A percentile compares a stretch with the other conserved stretches of the same genome.
Evolutionary conservation across 495 filamentous ascomycete genomes (phyloP).

Genomic region (Neurospora sp.): DNA sequence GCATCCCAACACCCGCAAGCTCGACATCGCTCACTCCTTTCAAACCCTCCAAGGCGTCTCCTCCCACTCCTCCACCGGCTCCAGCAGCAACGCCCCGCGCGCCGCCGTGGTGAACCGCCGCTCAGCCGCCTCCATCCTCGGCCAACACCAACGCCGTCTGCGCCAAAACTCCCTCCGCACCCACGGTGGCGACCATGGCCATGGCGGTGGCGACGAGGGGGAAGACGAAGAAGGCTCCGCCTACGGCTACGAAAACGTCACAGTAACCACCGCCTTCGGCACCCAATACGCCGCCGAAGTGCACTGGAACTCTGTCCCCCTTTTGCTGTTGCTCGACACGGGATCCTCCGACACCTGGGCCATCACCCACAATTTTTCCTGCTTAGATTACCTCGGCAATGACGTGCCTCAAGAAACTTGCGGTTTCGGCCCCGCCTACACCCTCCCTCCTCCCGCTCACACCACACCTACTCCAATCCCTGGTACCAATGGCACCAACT

Average conservation of each 20-base stretch:
- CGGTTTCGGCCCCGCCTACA: constrained; percentile 16
- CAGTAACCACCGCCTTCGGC: constrained; percentile 25
- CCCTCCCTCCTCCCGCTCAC: background rate
- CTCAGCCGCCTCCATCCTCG: constrained; percentile 22
- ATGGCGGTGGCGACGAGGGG: background rate
- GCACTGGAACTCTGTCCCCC: constrained; percentile 16
- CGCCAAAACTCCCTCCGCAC: background rate
- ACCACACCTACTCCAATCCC: background rate
- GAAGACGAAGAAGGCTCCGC: background rate
- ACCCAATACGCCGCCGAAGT: constrained; percentile 28
- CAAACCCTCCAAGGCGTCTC: background rate
- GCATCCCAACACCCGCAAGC: background rate
- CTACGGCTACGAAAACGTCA: constrained; percentile 29
- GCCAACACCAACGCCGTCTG: constrained; percentile 20
- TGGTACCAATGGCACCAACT: background rate
- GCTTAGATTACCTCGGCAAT: constrained; percentile 16
- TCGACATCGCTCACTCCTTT: background rate
- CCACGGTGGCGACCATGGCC: background rate
- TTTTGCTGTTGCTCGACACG: constrained; percentile 45
- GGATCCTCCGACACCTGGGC: constrained; percentile 56
- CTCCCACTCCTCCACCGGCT: background rate
- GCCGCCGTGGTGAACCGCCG: constrained; percentile 5
- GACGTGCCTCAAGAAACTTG: constrained; percentile 15
- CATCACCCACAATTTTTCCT: constrained; percentile 15
- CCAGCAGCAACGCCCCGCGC: background rate